phyloP scores from a whole-genome alignment of 352 stramenopile species.

The Globisporangium paddicum region DNA sequence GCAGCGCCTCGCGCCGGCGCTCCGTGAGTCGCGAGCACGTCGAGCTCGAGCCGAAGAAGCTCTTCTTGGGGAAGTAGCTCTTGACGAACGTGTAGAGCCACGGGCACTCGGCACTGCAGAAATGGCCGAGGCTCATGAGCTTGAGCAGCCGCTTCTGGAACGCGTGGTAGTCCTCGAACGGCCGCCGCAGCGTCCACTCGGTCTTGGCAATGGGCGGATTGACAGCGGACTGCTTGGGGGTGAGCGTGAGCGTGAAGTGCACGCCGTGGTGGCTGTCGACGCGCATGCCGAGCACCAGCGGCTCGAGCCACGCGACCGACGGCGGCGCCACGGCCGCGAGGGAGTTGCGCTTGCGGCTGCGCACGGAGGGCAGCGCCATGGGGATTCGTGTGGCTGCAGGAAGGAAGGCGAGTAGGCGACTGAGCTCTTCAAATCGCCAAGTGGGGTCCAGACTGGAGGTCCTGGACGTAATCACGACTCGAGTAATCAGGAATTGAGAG shows the following conservation, averaged over 20 bases:
- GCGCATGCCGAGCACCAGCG: neutral
- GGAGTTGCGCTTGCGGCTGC: conserved; percentile 7
- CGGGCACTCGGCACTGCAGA: conserved; percentile 34
- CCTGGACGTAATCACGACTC: neutral
- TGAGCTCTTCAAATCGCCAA: no score
- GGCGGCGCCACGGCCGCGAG: neutral
- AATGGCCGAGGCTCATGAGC: conserved; percentile 28
- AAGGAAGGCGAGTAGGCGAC: neutral
- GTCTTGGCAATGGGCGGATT: neutral
- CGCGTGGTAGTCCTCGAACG: conserved; percentile 22
- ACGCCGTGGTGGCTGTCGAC: neutral
- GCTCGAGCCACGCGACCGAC: conserved; percentile 8
- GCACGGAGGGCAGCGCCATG: neutral
- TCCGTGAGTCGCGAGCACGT: conserved; percentile 7
- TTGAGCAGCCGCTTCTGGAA: conserved; percentile 34
- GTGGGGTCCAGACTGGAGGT: neutral
- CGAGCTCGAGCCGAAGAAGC: conserved; percentile 6
- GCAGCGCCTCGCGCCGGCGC: conserved; percentile 17
- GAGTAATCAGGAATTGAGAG: neutral
- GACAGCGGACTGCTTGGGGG: neutral
- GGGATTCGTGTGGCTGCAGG: neutral
- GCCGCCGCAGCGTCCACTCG: conserved; percentile 1
- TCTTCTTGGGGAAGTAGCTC: conserved; percentile 37
- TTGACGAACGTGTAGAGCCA: conserved; percentile 38
- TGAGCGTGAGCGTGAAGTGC: conserved; percentile 3